Conservation (phyloP, 164 flowering plant species). For the Dillenia suffruticosa region DNA sequence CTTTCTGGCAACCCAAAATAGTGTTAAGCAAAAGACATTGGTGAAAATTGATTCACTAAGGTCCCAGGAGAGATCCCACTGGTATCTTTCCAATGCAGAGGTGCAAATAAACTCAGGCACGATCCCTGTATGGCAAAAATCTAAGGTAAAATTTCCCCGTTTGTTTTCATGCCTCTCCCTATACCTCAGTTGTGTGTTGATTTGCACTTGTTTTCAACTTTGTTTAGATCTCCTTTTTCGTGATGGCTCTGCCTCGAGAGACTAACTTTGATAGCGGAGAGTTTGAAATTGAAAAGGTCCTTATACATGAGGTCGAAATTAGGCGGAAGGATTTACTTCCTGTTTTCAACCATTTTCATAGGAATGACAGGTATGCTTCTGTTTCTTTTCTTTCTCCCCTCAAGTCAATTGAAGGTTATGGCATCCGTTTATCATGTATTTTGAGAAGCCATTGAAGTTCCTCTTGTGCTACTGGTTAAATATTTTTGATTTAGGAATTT, state of each 20-base stretch:
- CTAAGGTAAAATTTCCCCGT: slow-evolving; percentile 39
- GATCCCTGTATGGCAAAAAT: slow-evolving; percentile 55
- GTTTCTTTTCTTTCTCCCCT: too few species aligned
- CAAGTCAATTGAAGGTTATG: too few species aligned
- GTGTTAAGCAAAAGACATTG: too few species aligned
- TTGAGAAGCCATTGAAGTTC: too few species aligned
- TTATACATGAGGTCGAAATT: slow-evolving; percentile 47
- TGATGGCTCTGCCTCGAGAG: slow-evolving; percentile 32
- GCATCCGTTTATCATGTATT: too few species aligned
- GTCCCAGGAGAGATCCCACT: slow-evolving; percentile 45
- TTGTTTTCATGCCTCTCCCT: background rate
- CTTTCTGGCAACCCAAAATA: slow-evolving; percentile 13
- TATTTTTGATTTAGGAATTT: too few species aligned
- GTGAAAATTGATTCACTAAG: too few species aligned
- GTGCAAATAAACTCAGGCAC: slow-evolving; percentile 52
- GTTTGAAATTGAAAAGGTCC: slow-evolving; percentile 56
- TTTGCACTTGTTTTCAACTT: slow-evolving; percentile 5
- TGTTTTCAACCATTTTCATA: slow-evolving; percentile 43
- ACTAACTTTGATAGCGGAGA: slow-evolving; percentile 43
- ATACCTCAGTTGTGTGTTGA: background rate
- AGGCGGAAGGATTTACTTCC: slow-evolving; percentile 60
- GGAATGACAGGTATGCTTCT: too few species aligned
- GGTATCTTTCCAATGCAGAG: slow-evolving; percentile 73
- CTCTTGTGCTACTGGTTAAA: too few species aligned
- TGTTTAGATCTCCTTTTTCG: slow-evolving; percentile 53